Conservation (phyloP, 2,329 filamentous ascomycete genomes). For the Parasarocladium wereldwijsianum region DNA sequence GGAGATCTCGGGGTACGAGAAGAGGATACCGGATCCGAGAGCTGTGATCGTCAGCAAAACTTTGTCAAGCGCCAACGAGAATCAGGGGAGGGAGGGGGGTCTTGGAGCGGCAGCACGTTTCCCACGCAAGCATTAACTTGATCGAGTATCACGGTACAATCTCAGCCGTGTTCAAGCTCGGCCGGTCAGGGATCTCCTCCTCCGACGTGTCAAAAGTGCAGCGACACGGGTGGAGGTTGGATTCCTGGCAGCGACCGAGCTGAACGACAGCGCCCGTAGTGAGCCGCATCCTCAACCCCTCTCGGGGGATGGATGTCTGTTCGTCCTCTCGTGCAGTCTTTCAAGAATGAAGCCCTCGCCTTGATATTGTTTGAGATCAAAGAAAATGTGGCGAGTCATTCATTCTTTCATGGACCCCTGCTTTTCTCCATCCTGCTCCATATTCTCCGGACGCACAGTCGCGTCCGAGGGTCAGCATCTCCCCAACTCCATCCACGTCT, state of each 20-base stretch:
- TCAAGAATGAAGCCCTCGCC: neutral
- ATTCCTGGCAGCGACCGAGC: slow-evolving; percentile 25
- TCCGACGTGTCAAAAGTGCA: too few relatives aligned
- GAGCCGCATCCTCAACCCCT: slow-evolving; percentile 42
- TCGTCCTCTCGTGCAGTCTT: slow-evolving; percentile 5
- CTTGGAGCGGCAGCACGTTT: slow-evolving; percentile 82
- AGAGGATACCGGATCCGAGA: slow-evolving; percentile 71
- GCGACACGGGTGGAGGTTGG: slow-evolving; percentile 27
- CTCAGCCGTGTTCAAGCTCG: slow-evolving; percentile 59
- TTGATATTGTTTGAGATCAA: too few relatives aligned
- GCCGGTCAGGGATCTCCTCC: slow-evolving; percentile 7
- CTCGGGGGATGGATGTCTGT: slow-evolving; percentile 13
- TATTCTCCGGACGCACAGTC: too few relatives aligned
- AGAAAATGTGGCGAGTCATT: too few relatives aligned
- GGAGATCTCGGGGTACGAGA: slow-evolving; percentile 68
- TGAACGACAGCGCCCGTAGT: slow-evolving; percentile 75
- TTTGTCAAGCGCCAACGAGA: slow-evolving; percentile 7
- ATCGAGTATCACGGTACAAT: slow-evolving; percentile 95
- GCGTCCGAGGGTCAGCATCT: too few relatives aligned
- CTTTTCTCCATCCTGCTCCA: too few relatives aligned
- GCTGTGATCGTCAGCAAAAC: slow-evolving; percentile 40
- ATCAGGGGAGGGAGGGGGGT: slow-evolving; percentile 15
- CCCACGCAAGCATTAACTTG: slow-evolving; percentile 99
- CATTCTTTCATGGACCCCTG: too few relatives aligned
- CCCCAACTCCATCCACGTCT: too few relatives aligned